Evolutionary conservation across 2,329 filamentous ascomycete genomes (phyloP), one percentile per base, ranked within the genome.

Genomic region (Periglandula ipomoeae): DNA sequence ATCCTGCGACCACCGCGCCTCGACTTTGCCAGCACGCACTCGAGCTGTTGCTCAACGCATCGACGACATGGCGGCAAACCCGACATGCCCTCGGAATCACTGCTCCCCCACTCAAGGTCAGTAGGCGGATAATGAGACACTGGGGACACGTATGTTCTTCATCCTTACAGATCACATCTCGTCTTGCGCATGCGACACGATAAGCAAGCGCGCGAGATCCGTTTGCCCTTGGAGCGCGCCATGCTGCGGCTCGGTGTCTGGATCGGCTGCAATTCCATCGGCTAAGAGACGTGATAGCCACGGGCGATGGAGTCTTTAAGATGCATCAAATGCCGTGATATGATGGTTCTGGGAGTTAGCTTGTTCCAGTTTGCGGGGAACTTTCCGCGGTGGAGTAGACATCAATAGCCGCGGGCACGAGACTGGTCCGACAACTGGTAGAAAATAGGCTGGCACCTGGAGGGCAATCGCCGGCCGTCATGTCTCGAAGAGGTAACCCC

Each of bases 21-120:
- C 10, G 67, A 70, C 5, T 65, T 68, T n/a, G 66, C 67, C 26
- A 70, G 58, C 13, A 69, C 58, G 45, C 68, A 70, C 50, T 69
- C 61, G 35, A 63, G 61, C 44, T 62, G 53, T 42, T 68, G 62
- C 41, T 68, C 62, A 40, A 64, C 55, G 46, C 68, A 70, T 46
- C 66, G 58, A 17, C 65, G 61, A 50, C 68, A 70, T 2, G 66
- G 68, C 5, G 64, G 64, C 11, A 55, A 52, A 11, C 63, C 64
- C 17, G 66, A 62, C n/a, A 58, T 57, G 22, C 65, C 67, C 30
- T 59, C 64, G 1, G 59, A 57, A 45, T 65, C 63, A 23, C 63
- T 66, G 30, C 9, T 38, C 22, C 15, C 5, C 22, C 44, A 27
- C 27, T 13, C 27, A 5, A 30, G 13, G 9, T 32, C 30, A 39